These are phyloP conservation scores for Ilyonectria mors-panacis DNA, from an alignment of 2,329 filamentous ascomycete genomes.

Conservation along the genomic window DNA sequence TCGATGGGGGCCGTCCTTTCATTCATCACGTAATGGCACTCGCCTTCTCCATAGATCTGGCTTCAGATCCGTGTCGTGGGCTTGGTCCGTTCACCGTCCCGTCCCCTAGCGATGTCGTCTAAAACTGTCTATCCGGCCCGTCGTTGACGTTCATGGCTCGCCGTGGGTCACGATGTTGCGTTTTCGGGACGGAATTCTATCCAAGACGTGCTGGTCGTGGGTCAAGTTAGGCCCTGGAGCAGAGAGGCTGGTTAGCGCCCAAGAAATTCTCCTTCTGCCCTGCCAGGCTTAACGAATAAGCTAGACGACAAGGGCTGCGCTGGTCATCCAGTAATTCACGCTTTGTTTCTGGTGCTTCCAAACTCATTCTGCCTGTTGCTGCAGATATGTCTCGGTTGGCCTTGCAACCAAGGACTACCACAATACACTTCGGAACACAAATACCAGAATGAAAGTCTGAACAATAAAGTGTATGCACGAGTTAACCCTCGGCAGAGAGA, in stretches of 20 bases:
- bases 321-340: background rate
- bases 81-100: constrained; percentile 40
- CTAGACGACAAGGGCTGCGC: background rate
- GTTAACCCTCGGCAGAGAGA: background rate
- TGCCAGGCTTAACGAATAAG: background rate
- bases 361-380: background rate
- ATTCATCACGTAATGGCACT: constrained; percentile 27
- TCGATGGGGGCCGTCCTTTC: background rate
- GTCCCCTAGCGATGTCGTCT: constrained; percentile 33
- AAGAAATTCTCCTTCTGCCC: background rate
- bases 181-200: constrained; percentile 6
- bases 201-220: background rate
- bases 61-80: constrained; percentile 25
- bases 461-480: background rate
- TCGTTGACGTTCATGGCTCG: background rate
- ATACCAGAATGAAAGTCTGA: background rate
- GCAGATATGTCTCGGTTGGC: background rate
- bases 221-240: background rate
- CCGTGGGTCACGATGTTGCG: background rate
- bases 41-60: constrained; percentile 16
- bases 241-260: background rate
- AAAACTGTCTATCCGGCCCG: constrained; percentile 27
- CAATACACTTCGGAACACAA: background rate
- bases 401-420: background rate
- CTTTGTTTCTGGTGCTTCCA: background rate